A percentile compares a stretch with the other conserved stretches of the same genome.
Evolutionary conservation across 1,284 basidiomycete genomes (phyloP).

Genomic region (Vanrija sp.): DNA sequence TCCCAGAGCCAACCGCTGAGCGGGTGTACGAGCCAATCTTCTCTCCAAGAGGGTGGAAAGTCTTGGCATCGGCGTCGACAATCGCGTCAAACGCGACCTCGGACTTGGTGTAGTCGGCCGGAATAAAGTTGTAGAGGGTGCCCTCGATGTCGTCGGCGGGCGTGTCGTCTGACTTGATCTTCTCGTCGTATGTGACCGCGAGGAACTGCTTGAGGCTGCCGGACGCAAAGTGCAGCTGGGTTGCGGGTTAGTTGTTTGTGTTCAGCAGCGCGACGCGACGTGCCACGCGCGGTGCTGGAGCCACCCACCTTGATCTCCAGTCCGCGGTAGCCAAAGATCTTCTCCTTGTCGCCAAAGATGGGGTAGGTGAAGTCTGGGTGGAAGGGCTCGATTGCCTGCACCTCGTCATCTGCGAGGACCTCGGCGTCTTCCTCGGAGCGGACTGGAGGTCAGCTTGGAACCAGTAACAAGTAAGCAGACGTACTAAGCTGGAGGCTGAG

Average conservation of each 20-base stretch:
- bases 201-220: conserved; percentile 78
- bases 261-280: too few relatives aligned
- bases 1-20: conserved; percentile 47
- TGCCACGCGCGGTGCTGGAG: background rate
- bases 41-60: conserved; percentile 73
- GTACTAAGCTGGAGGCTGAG: conserved; percentile 67
- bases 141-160: conserved; percentile 86
- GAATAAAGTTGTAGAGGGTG: conserved; percentile 72
- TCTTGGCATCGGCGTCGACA: conserved; percentile 67
- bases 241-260: background rate
- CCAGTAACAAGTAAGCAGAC: background rate
- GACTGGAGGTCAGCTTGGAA: conserved; percentile 33
- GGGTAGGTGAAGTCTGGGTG: conserved; percentile 85
- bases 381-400: conserved; percentile 61
- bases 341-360: conserved; percentile 95
- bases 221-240: conserved; percentile 75
- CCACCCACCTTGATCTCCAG: conserved; percentile 70
- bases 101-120: conserved; percentile 68
- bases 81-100: conserved; percentile 61
- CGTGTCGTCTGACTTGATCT: conserved; percentile 61
- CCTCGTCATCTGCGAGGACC: conserved; percentile 56
- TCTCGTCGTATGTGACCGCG: conserved; percentile 63
- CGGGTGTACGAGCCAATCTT: conserved; percentile 72
- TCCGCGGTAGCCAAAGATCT: conserved; percentile 88
- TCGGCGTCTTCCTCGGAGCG: conserved; percentile 63